Percentiles rank a stretch among this genome's conserved stretches.
These are phyloP conservation scores for Metarhizium robertsii DNA, from an alignment of 2,329 filamentous ascomycete genomes.

Conservation along the genomic window DNA sequence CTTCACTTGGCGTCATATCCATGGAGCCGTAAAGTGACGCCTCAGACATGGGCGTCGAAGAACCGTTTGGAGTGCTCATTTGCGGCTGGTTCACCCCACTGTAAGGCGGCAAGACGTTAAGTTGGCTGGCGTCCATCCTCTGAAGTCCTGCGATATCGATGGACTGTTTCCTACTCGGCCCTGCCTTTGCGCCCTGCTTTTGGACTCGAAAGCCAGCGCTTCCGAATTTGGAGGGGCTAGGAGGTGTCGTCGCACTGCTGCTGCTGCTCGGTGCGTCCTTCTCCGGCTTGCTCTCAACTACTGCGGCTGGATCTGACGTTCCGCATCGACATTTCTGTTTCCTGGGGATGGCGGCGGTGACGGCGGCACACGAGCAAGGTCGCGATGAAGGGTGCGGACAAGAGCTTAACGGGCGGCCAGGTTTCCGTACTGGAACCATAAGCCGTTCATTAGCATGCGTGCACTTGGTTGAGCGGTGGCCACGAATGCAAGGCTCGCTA, in stretches of 20 bases:
- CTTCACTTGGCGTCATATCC: conserved; percentile 17
- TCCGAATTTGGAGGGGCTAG: conserved; percentile 21
- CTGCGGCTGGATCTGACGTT: conserved; percentile 16
- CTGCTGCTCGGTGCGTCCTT: conserved; percentile 14
- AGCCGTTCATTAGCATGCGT: conserved; percentile 58
- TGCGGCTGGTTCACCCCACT: conserved; percentile 16
- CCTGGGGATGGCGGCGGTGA: conserved; percentile 56
- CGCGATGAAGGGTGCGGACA: conserved; percentile 58
- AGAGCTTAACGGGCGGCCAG: conserved; percentile 58
- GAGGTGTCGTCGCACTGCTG: conserved; percentile 15
- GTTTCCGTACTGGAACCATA: conserved; percentile 63
- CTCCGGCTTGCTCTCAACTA: conserved; percentile 13
- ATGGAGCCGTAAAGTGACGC: conserved; percentile 18
- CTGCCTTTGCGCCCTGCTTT: conserved; percentile 29
- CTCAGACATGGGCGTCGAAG: conserved; percentile 11
- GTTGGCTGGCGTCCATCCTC: conserved; percentile 42
- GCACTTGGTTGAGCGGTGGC: conserved; percentile 68
- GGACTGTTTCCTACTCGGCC: conserved; percentile 34
- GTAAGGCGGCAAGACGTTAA: conserved; percentile 36
- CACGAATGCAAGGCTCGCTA: conserved; percentile 66
- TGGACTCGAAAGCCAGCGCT: conserved; percentile 33
- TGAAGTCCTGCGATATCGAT: conserved; percentile 39
- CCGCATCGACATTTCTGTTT: conserved; percentile 48
- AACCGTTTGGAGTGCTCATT: conserved; percentile 12
- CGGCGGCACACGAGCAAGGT: conserved; percentile 50